Evolutionary conservation across 1,139 yeast species (phyloP).

Genomic region (Yamadazyma membranifaciens): DNA sequence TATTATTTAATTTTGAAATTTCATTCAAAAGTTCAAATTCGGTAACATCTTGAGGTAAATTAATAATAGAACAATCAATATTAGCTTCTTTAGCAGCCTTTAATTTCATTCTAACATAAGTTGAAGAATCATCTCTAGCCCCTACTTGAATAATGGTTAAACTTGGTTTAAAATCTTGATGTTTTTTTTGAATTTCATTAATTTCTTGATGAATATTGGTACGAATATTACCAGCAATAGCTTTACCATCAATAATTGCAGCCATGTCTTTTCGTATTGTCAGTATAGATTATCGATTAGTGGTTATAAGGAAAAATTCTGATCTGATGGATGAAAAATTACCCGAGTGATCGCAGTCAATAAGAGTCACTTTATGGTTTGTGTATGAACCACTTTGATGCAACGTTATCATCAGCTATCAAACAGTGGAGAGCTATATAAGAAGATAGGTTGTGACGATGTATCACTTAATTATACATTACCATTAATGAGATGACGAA

Average conservation of each 20-base stretch:
- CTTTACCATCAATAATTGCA: constrained; percentile 62
- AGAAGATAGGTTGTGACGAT: too few species aligned
- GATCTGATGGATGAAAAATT: constrained; percentile 4
- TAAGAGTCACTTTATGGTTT: neutral
- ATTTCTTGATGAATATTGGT: constrained; percentile 55
- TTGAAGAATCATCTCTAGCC: constrained; percentile 81
- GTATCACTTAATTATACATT: too few species aligned
- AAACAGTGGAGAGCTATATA: too few species aligned
- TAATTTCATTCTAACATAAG: constrained; percentile 93
- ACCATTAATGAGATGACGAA: too few species aligned
- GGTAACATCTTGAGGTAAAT: constrained; percentile 59
- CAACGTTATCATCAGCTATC: neutral
- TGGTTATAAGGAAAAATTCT: neutral
- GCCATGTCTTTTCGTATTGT: neutral
- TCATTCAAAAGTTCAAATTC: constrained; percentile 59
- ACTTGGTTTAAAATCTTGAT: constrained; percentile 69
- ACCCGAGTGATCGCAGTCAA: constrained; percentile 3
- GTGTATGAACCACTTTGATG: neutral
- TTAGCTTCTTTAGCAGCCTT: constrained; percentile 88
- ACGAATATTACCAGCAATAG: constrained; percentile 59
- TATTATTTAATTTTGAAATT: constrained; percentile 64
- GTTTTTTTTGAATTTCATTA: constrained; percentile 47
- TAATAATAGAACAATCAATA: constrained; percentile 67
- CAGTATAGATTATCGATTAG: neutral
- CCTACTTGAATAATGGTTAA: constrained; percentile 91